A percentile compares a stretch with the other conserved stretches of the same genome.
These are phyloP conservation scores for Nidularia sp. DNA, from an alignment of 768 basidiomycete genomes.

Conservation along the genomic window DNA sequence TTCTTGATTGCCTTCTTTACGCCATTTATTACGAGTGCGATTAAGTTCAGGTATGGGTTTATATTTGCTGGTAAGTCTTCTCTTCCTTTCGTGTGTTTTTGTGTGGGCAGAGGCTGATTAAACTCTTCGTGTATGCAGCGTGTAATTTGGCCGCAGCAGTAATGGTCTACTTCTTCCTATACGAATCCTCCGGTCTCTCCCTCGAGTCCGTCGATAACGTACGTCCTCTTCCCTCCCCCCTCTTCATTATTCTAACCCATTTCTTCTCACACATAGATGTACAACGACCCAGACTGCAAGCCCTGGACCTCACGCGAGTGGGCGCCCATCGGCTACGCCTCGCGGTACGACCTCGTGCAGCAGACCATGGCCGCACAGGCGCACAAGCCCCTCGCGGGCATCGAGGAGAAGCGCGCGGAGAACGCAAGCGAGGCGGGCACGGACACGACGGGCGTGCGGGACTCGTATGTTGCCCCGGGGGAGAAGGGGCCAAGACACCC, in stretches of 20 bases:
- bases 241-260: background rate
- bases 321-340: conserved; percentile 53
- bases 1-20: conserved; percentile 76
- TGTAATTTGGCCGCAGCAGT: conserved; percentile 58
- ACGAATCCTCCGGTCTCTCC: conserved; percentile 64
- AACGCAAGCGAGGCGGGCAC: background rate
- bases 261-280: conserved; percentile 38
- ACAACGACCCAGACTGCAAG: conserved; percentile 57
- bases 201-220: conserved; percentile 63
- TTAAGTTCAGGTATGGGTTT: conserved; percentile 63
- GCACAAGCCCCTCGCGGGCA: conserved; percentile 13
- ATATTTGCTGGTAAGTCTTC: conserved; percentile 46
- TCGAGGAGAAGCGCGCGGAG: conserved; percentile 15
- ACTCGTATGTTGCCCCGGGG: no score
- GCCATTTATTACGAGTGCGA: conserved; percentile 60
- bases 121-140: conserved; percentile 17
- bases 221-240: conserved; percentile 10
- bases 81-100: background rate
- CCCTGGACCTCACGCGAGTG: conserved; percentile 63
- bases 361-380: conserved; percentile 37
- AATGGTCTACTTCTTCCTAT: conserved; percentile 71
- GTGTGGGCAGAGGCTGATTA: background rate
- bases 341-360: conserved; percentile 40
- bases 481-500: no score
- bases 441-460: background rate